Conservation (phyloP, 2,329 filamentous ascomycete species). For the Colletotrichum acutatum region DNA sequence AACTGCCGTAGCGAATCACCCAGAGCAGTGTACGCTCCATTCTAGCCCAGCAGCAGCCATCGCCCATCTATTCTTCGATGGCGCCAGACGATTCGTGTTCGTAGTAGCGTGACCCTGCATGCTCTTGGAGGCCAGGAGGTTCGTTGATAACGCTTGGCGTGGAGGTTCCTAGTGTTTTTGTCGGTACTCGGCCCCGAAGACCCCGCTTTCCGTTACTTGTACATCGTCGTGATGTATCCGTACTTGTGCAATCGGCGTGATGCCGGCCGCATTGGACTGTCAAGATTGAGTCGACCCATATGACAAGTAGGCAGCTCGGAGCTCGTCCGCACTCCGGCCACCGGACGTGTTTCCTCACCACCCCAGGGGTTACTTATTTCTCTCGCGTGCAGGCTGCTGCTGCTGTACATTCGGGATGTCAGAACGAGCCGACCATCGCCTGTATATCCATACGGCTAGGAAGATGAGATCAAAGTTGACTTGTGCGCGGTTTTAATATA, state of each 20-base stretch:
- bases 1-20: constrained; percentile 20
- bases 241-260: constrained; percentile 20
- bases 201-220: constrained; percentile 19
- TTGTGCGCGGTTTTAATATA: constrained; percentile 28
- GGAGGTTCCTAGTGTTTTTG: background rate
- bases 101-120: constrained; percentile 8
- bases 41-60: background rate
- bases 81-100: constrained; percentile 8
- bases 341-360: background rate
- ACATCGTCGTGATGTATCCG: background rate
- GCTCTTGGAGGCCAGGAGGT: constrained; percentile 5
- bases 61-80: background rate
- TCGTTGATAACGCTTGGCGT: constrained; percentile 14
- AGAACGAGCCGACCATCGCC: constrained; percentile 23
- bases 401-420: background rate
- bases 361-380: background rate
- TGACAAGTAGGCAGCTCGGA: constrained; percentile 19
- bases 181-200: constrained; percentile 31
- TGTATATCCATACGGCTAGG: background rate
- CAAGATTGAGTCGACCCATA: constrained; percentile 26
- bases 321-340: constrained; percentile 20
- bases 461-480: background rate
- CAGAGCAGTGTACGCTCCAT: background rate
- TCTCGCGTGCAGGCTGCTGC: constrained; percentile 1
- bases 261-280: constrained; percentile 11